Percentiles rank a stretch among this genome's conserved stretches.
Evolutionary conservation across 2,329 filamentous ascomycete species (phyloP).

Genomic region (Penicillium verrucosum): DNA sequence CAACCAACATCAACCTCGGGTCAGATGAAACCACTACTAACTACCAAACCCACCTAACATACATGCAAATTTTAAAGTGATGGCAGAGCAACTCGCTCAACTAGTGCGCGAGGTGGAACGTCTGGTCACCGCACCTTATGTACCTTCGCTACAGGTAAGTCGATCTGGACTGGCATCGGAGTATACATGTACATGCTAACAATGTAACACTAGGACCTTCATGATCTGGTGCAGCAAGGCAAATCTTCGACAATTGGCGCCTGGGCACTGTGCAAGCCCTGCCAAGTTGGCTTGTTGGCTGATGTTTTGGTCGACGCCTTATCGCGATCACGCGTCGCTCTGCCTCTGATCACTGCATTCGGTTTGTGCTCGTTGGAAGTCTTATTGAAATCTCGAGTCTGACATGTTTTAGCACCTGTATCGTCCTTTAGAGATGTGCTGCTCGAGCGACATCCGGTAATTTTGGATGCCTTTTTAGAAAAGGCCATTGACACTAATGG

Average conservation of each 20-base stretch:
- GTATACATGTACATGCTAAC: conserved; percentile 12
- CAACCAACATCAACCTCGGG: background rate
- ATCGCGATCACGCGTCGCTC: conserved; percentile 50
- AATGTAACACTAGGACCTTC: conserved; percentile 27
- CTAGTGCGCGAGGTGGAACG: conserved; percentile 46
- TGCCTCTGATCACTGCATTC: conserved; percentile 50
- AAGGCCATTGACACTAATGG: conserved; percentile 28
- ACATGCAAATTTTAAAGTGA: conserved; percentile 12
- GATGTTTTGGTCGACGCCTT: conserved; percentile 49
- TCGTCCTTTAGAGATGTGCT: conserved; percentile 32
- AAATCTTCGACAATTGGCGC: conserved; percentile 37
- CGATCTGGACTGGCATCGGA: background rate
- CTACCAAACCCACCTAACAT: background rate
- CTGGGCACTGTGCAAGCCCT: conserved; percentile 51
- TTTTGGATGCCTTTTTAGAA: conserved; percentile 37
- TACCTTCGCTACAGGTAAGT: conserved; percentile 50
- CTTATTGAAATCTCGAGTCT: background rate
- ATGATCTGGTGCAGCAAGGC: conserved; percentile 28
- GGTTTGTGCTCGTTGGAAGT: conserved; percentile 34
- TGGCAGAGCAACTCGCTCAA: conserved; percentile 23
- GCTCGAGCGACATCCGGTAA: conserved; percentile 31
- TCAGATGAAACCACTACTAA: background rate
- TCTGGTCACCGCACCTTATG: conserved; percentile 49
- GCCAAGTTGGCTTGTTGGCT: conserved; percentile 47
- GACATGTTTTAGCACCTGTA: conserved; percentile 26